Percentiles rank a stretch among this genome's conserved stretches.
phyloP scores from a whole-genome alignment of 2,329 filamentous ascomycete species.

The Colletotrichum sp. region DNA sequence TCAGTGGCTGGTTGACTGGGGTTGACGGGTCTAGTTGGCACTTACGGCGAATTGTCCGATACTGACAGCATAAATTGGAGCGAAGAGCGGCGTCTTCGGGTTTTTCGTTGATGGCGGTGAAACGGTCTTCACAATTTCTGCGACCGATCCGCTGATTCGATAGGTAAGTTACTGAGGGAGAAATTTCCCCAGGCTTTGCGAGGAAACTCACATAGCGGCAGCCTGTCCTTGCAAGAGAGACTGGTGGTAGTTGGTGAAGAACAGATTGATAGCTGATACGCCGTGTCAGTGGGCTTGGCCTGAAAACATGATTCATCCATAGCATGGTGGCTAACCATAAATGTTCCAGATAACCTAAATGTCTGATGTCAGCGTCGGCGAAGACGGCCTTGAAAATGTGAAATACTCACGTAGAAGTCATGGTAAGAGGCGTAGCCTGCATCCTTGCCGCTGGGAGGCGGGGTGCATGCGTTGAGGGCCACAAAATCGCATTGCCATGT shows the following conservation, averaged over 20 bases:
- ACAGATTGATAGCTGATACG: neutral
- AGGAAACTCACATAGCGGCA: neutral
- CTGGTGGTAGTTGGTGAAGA: neutral
- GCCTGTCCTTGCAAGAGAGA: neutral
- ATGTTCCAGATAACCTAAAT: constrained; percentile 5
- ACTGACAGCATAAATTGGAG: neutral
- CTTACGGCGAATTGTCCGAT: neutral
- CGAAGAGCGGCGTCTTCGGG: neutral
- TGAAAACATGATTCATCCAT: too few relatives aligned
- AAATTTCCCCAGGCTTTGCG: too few relatives aligned
- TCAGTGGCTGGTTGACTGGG: neutral
- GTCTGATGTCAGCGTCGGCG: neutral
- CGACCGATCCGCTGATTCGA: neutral
- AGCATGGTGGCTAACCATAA: neutral
- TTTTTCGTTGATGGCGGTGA: neutral
- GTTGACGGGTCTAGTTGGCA: fast-evolving
- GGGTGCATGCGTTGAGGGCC: neutral
- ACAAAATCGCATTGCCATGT: constrained; percentile 8
- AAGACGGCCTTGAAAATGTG: neutral
- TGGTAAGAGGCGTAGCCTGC: neutral
- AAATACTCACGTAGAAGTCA: neutral
- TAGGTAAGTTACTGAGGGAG: neutral
- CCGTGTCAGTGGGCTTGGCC: neutral
- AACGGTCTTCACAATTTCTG: neutral
- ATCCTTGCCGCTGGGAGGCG: neutral